Percentiles rank a stretch among this genome's conserved stretches.
Evolutionary conservation across 2,329 filamentous ascomycete species (phyloP).

Genomic region (Venturia pyrina): DNA sequence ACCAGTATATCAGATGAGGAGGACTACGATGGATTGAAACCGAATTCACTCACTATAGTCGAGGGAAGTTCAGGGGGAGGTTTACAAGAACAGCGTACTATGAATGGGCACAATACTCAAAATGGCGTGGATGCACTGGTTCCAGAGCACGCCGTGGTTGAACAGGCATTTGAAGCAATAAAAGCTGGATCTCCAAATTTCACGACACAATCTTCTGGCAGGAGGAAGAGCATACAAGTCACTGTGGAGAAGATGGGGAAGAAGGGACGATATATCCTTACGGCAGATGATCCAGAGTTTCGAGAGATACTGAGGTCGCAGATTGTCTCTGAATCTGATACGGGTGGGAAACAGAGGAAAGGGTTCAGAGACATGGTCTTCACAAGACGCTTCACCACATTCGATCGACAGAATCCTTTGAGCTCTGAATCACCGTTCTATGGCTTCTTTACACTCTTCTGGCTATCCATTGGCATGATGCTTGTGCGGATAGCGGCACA

Average conservation of each 20-base stretch:
- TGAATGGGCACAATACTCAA: not conserved
- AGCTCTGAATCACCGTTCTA: constrained; percentile 61
- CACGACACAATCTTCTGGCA: constrained; percentile 3
- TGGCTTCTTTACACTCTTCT: constrained; percentile 72
- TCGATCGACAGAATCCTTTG: constrained; percentile 60
- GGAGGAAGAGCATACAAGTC: constrained; percentile 35
- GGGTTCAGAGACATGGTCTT: constrained; percentile 53
- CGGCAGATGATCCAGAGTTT: constrained; percentile 39
- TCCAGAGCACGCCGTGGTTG: not conserved
- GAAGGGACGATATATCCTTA: constrained; percentile 39
- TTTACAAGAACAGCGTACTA: constrained; percentile 15
- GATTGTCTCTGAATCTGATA: constrained; percentile 30
- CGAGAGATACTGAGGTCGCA: constrained; percentile 35
- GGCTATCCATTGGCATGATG: constrained; percentile 58
- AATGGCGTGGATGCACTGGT: not conserved
- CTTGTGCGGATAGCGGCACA: constrained; percentile 56
- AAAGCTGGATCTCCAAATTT: not conserved
- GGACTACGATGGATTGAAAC: constrained; percentile 29
- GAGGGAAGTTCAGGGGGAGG: constrained; percentile 23
- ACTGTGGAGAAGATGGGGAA: constrained; percentile 35
- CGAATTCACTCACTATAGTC: constrained; percentile 27
- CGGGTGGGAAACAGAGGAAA: not conserved
- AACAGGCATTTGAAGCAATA: not conserved
- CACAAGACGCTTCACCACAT: constrained; percentile 61
- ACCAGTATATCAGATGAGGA: constrained; percentile 24